Conservation (phyloP, 208 protist species). For the Trypanosoma congolense region DNA sequence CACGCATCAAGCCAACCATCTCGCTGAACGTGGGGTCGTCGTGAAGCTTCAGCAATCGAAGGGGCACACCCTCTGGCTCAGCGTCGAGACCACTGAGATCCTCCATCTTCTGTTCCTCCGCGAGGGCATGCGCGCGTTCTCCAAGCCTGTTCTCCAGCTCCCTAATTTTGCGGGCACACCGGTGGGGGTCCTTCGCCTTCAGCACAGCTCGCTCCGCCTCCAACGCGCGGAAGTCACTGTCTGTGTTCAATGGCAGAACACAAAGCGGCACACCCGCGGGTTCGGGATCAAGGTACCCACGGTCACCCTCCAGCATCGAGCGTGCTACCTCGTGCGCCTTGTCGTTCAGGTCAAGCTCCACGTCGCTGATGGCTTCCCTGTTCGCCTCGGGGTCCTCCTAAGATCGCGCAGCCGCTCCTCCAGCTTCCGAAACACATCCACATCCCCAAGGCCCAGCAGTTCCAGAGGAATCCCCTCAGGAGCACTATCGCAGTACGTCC, state of each 20-base stretch:
- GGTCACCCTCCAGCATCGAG: slow-evolving; percentile 50
- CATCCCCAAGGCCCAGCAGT: slow-evolving; percentile 56
- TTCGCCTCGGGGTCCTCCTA: slow-evolving; percentile 61
- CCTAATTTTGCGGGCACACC: slow-evolving; percentile 34
- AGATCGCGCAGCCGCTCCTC: slow-evolving; percentile 53
- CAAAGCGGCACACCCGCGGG: slow-evolving; percentile 52
- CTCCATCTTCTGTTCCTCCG: slow-evolving; percentile 47
- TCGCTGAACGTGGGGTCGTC: slow-evolving; percentile 53
- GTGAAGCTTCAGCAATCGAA: slow-evolving; percentile 64
- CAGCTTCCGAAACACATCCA: slow-evolving; percentile 56
- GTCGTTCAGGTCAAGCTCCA: slow-evolving; percentile 65
- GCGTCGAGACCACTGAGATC: slow-evolving; percentile 54
- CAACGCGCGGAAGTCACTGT: slow-evolving; percentile 36
- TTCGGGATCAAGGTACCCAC: slow-evolving; percentile 62
- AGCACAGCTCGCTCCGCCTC: slow-evolving; percentile 51
- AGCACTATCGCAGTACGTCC: slow-evolving; percentile 32
- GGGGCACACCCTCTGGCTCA: slow-evolving; percentile 36
- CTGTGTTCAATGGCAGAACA: slow-evolving; percentile 61
- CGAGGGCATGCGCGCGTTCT: slow-evolving; percentile 49
- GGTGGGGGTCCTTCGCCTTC: slow-evolving; percentile 39
- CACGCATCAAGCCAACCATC: slow-evolving; percentile 65
- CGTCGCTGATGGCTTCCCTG: slow-evolving; percentile 49
- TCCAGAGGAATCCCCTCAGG: slow-evolving; percentile 53
- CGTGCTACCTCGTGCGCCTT: slow-evolving; percentile 50
- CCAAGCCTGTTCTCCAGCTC: slow-evolving; percentile 41